A percentile compares a stretch with the other conserved stretches of the same genome.
Conservation (phyloP, 2,329 filamentous ascomycete genomes). For the Botrytis byssoidea region DNA sequence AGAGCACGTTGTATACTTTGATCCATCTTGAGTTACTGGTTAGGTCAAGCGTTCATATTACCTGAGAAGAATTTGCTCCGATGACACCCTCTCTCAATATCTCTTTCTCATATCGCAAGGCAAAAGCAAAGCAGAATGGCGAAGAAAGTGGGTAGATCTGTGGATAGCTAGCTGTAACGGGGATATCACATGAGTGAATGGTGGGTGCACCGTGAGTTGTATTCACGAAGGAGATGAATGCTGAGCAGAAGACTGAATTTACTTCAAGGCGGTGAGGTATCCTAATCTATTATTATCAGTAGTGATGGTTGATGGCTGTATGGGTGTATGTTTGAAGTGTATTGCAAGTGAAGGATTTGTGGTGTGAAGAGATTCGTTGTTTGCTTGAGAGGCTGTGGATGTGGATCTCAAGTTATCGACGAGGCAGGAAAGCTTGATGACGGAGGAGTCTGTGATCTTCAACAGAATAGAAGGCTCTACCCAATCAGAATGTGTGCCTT, state of each 20-base stretch:
- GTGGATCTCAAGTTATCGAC: conserved; percentile 5
- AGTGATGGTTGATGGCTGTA: neutral
- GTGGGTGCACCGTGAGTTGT: neutral
- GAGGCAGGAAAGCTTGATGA: conserved; percentile 21
- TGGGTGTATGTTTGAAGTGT: neutral
- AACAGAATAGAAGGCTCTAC: neutral
- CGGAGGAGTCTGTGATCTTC: conserved; percentile 6
- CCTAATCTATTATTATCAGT: neutral
- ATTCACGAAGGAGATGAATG: neutral
- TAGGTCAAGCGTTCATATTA: neutral
- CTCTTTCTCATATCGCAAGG: conserved; percentile 19
- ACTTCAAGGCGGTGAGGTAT: neutral
- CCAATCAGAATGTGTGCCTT: conserved; percentile 6
- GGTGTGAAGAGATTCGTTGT: conserved; percentile 8
- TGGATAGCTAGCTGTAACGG: conserved; percentile 12
- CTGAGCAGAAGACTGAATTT: neutral
- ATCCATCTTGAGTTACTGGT: conserved; percentile 63
- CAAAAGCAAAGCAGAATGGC: conserved; percentile 1
- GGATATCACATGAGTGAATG: conserved; percentile 15
- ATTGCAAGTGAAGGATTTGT: conserved; percentile 11
- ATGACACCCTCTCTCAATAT: neutral
- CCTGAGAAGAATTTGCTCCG: conserved; percentile 12
- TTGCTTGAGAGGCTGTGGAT: conserved; percentile 13
- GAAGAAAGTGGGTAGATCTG: conserved; percentile 14
- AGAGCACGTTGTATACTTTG: conserved; percentile 82